Evolutionary conservation across 2,329 filamentous ascomycete genomes (phyloP).

Genomic region (Grosmannia clavigera): DNA sequence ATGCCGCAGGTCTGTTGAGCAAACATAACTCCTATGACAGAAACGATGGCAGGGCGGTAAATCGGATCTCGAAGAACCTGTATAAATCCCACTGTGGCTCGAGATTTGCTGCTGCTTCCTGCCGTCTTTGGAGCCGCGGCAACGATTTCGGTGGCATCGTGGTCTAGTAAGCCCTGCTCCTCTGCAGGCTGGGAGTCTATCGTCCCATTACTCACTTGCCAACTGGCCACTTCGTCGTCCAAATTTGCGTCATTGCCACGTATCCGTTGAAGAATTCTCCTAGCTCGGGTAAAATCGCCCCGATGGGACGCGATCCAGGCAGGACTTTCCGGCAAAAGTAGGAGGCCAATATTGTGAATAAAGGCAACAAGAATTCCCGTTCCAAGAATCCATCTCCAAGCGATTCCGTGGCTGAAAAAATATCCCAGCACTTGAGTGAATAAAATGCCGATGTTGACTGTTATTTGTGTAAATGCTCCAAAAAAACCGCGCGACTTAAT

Average conservation of each 20-base stretch:
- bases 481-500: slow-evolving; percentile 66
- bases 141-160: slow-evolving; percentile 15
- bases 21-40: slow-evolving; percentile 82
- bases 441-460: slow-evolving; percentile 85
- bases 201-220: slow-evolving; percentile 35
- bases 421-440: slow-evolving; percentile 73
- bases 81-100: slow-evolving; percentile 41
- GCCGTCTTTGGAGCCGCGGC: slow-evolving; percentile 12
- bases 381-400: slow-evolving; percentile 77
- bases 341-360: slow-evolving; percentile 55
- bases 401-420: slow-evolving; percentile 66
- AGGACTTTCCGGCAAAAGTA: slow-evolving; percentile 75
- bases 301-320: slow-evolving; percentile 64
- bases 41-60: slow-evolving; percentile 63
- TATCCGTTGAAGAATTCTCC: slow-evolving; percentile 59
- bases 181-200: slow-evolving; percentile 33
- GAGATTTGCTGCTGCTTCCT: slow-evolving; percentile 7
- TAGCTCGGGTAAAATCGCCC: slow-evolving; percentile 48
- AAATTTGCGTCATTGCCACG: slow-evolving; percentile 59
- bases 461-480: slow-evolving; percentile 75
- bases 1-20: slow-evolving; percentile 88
- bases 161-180: slow-evolving; percentile 55
- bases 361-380: slow-evolving; percentile 57
- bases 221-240: slow-evolving; percentile 56
- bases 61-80: slow-evolving; percentile 54